These are phyloP conservation scores for Arabidopsis lyrata DNA, from an alignment of 441 rosid species.

Conservation along the genomic window DNA sequence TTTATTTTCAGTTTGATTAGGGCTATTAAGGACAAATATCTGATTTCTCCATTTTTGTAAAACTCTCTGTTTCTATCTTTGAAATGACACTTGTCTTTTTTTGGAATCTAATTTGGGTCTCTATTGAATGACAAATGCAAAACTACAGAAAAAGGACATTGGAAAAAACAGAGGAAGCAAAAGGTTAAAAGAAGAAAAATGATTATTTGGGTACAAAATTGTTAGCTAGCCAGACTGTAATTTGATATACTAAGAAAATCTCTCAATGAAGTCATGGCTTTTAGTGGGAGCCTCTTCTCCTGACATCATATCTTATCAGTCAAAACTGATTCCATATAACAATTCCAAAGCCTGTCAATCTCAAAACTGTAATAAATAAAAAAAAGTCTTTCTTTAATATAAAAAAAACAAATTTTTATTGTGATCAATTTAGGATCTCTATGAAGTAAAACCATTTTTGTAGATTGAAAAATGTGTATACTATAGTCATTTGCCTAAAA, in stretches of 20 bases:
- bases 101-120: slow-evolving; percentile 22
- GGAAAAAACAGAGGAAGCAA: slow-evolving; percentile 27
- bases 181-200: slow-evolving; percentile 13
- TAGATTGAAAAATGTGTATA: neutral
- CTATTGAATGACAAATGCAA: slow-evolving; percentile 22
- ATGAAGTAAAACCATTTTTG: slow-evolving; percentile 13
- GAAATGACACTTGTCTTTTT: slow-evolving; percentile 34
- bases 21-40: slow-evolving; percentile 25
- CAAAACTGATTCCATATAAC: slow-evolving; percentile 38
- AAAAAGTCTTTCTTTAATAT: neutral
- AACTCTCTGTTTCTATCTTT: slow-evolving; percentile 35
- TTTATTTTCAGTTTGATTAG: neutral
- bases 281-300: slow-evolving; percentile 42
- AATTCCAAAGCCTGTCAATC: slow-evolving; percentile 45
- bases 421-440: slow-evolving; percentile 7
- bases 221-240: slow-evolving; percentile 44
- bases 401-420: neutral
- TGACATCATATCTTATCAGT: slow-evolving; percentile 44
- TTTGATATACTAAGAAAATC: slow-evolving; percentile 39
- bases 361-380: slow-evolving; percentile 31
- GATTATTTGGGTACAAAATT: slow-evolving; percentile 26
- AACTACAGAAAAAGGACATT: slow-evolving; percentile 4
- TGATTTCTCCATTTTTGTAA: slow-evolving; percentile 35
- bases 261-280: slow-evolving; percentile 45
- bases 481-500: slow-evolving; percentile 12